Base-by-base conservation (phyloP, 2,329 filamentous ascomycete species). In the Aschersonia sp. region DNA sequence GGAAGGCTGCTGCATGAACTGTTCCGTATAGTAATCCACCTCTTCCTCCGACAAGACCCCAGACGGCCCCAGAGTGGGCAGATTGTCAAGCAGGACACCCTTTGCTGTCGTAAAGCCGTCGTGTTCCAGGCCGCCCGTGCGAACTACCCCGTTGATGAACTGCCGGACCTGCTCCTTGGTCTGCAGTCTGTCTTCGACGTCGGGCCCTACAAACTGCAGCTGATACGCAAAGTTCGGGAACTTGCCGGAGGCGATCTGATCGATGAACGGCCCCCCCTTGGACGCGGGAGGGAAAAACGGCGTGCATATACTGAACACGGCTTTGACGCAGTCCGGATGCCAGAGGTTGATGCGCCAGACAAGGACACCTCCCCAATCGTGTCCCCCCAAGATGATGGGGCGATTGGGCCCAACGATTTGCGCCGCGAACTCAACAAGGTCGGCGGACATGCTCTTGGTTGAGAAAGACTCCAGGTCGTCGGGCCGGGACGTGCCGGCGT, bases 351-450 rank as follows among this genome's bases (percentile, higher is more conserved):
- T 67, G 48, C 88, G 79, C 73, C 86, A 94, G 47, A 84, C 82
- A 31, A 89, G 71, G 3, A 74, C 72, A 56, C 86, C 89, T 62
- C 91, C 91, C 86, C 91, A 96, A 66, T 97, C 91, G 67, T 96
- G 91, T 5, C 89, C 91, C 45, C 89, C 88, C 10, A 96, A 74
- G 49, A 96, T 82, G 58, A 95, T 83, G 48, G 67, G 67, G 6
- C 60, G 60, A 63, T 69, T 43, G 60, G 68, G 47, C 47, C 70
- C 65, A 31, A 68, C 65, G 48, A 71, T 66, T 52, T 82, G 73
- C 50, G 67, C 68, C 5, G 84, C 79, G 30, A 97, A 73, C 51
- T 79, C 80, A 29, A 79, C 82, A 54, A 97, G 75, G 59, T 95
- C 88, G 48, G 81, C 77, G 20, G 84, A 74, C 51, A 85, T 77